phyloP scores from a whole-genome alignment of 1,284 basidiomycete species.

The Heterobasidion parviporum region DNA sequence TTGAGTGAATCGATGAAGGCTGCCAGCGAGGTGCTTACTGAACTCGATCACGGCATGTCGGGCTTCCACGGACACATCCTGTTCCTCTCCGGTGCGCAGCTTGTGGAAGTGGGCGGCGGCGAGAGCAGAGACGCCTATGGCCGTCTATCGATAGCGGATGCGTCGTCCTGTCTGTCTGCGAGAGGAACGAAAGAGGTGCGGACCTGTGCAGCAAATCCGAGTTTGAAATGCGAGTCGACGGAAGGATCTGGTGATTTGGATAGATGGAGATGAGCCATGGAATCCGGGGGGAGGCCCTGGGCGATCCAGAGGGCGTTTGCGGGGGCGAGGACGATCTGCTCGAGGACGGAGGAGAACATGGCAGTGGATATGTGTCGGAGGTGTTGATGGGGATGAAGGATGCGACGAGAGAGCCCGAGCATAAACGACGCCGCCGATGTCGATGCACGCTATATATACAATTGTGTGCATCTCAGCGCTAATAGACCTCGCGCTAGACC shows the following conservation, averaged over 20 bases:
- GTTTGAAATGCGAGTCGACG: slow-evolving; percentile 41
- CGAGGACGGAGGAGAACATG: background rate
- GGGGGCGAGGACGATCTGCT: slow-evolving; percentile 9
- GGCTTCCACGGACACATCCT: slow-evolving; percentile 45
- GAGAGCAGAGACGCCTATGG: slow-evolving; percentile 46
- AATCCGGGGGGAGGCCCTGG: slow-evolving; percentile 26
- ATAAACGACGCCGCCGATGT: too few relatives aligned
- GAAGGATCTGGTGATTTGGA: slow-evolving; percentile 29
- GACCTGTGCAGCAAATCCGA: slow-evolving; percentile 44
- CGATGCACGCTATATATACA: background rate
- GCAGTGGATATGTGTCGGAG: background rate
- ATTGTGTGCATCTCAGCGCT: too few relatives aligned
- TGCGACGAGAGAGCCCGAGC: too few relatives aligned
- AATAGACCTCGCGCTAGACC: too few relatives aligned
- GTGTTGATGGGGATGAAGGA: background rate
- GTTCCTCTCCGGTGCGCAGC: slow-evolving; percentile 35
- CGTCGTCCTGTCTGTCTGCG: background rate
- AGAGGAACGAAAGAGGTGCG: slow-evolving; percentile 1
- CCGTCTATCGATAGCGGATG: slow-evolving; percentile 24
- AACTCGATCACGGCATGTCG: slow-evolving; percentile 52
- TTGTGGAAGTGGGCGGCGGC: slow-evolving; percentile 43
- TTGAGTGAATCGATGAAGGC: background rate
- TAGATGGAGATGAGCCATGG: slow-evolving; percentile 28
- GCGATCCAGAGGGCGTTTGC: slow-evolving; percentile 27
- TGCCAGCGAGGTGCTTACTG: slow-evolving; percentile 27